Evolutionary conservation across 805 yeast species (phyloP).

Genomic region (Starmera pachycereana): DNA sequence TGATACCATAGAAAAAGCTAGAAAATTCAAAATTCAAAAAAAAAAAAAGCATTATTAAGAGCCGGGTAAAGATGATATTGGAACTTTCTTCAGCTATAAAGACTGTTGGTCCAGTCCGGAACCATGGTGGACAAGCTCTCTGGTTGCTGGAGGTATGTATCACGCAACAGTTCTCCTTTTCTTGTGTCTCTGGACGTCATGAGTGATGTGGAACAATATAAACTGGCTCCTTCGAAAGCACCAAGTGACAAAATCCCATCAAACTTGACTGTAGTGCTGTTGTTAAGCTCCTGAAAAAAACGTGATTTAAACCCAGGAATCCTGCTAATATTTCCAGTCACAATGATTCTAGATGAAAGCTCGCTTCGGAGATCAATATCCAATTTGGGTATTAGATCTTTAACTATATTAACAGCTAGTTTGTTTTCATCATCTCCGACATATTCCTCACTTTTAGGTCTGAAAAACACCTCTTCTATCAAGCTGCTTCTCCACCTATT

Average conservation of each 20-base stretch:
- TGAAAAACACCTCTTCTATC: constrained; percentile 9
- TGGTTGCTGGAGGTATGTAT: background rate
- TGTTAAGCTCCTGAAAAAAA: constrained; percentile 7
- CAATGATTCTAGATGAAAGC: constrained; percentile 8
- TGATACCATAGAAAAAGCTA: no score
- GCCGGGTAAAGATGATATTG: no score
- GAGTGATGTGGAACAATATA: constrained; percentile 14
- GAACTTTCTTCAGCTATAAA: background rate
- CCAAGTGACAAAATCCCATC: constrained; percentile 10
- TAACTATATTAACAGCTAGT: constrained; percentile 4
- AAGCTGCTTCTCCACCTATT: constrained; percentile 5
- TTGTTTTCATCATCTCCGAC: constrained; percentile 9
- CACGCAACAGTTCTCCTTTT: background rate
- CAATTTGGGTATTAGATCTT: background rate
- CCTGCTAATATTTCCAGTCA: constrained; percentile 17
- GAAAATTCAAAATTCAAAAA: no score
- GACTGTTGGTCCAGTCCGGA: background rate
- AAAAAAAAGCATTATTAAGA: no score
- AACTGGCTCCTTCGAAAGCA: constrained; percentile 18
- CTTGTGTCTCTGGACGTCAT: constrained; percentile 6
- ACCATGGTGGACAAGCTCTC: background rate
- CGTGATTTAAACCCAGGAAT: constrained; percentile 15
- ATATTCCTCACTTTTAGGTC: background rate
- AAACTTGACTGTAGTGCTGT: background rate
- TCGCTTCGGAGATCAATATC: constrained; percentile 10